These are phyloP conservation scores for Glycine soja DNA, from an alignment of 306 rosid species.

Conservation along the genomic window DNA sequence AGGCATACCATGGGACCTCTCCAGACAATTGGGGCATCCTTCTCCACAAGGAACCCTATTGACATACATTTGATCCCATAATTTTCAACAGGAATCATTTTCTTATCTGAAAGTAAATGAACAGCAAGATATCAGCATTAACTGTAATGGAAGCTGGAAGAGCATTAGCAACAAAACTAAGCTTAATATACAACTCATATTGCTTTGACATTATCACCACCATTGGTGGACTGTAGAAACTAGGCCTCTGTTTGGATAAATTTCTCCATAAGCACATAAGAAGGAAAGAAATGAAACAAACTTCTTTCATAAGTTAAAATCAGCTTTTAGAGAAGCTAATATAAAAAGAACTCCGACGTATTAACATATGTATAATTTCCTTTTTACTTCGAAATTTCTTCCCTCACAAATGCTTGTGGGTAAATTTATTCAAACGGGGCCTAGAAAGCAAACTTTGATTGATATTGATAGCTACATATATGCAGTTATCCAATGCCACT, in stretches of 20 bases:
- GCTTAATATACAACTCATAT: slow-evolving; percentile 16
- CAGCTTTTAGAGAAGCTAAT: no score
- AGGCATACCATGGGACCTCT: slow-evolving; percentile 98
- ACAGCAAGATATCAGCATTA: slow-evolving; percentile 34
- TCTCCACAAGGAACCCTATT: slow-evolving; percentile 90
- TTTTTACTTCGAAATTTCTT: no score
- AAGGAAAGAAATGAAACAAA: no score
- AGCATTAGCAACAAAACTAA: slow-evolving; percentile 17
- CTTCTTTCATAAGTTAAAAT: no score
- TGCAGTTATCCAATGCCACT: neutral
- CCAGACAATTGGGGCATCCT: slow-evolving; percentile 95
- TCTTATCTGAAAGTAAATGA: slow-evolving; percentile 70
- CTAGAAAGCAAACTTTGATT: neutral
- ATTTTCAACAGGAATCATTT: slow-evolving; percentile 89
- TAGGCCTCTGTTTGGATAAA: no score
- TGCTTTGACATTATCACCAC: slow-evolving; percentile 19
- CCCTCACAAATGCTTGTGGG: no score
- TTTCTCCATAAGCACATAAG: no score
- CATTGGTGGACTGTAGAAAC: neutral
- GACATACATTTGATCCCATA: slow-evolving; percentile 97
- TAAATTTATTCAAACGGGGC: no score
- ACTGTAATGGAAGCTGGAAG: slow-evolving; percentile 28
- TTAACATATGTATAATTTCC: no score
- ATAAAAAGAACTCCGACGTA: no score
- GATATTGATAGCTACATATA: neutral